Percentiles rank a stretch among this genome's conserved stretches.
Conservation (phyloP, 2,329 filamentous ascomycete genomes). For the Sporothrix brasiliensis region DNA sequence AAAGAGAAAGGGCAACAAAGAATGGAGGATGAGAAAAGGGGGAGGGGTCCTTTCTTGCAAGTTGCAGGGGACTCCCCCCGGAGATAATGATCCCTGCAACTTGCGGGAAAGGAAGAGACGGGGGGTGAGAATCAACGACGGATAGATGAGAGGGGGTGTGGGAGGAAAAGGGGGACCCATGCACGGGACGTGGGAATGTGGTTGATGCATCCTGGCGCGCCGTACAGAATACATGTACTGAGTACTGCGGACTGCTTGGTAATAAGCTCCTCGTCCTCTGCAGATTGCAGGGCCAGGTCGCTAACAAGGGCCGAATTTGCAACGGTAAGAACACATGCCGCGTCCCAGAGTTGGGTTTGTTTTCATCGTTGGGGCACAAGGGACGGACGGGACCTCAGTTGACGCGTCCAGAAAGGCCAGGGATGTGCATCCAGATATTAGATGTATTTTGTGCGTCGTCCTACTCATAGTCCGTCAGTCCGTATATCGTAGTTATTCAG, state of each 20-base stretch:
- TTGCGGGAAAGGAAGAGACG: background rate
- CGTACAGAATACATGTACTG: background rate
- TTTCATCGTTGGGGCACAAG: constrained; percentile 4
- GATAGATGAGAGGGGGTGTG: background rate
- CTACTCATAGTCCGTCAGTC: too few species aligned
- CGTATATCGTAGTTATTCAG: too few species aligned
- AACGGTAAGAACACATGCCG: constrained; percentile 14
- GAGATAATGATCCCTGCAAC: constrained; percentile 14
- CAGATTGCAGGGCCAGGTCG: constrained; percentile 20
- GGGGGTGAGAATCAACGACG: background rate
- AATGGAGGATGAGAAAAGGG: too few species aligned
- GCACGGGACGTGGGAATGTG: constrained; percentile 11
- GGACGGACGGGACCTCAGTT: constrained; percentile 17
- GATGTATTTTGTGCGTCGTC: too few species aligned
- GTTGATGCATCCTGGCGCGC: background rate
- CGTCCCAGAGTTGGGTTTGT: background rate
- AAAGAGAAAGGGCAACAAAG: background rate
- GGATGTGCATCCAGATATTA: background rate
- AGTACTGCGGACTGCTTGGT: background rate
- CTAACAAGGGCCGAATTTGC: background rate
- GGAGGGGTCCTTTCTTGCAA: background rate
- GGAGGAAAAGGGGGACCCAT: constrained; percentile 9
- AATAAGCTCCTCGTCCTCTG: background rate
- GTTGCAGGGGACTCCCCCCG: background rate
- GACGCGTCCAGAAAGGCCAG: constrained; percentile 5